phyloP scores from a whole-genome alignment of 2,329 filamentous ascomycete genomes.

The Stagonosporopsis chrysanthemi region DNA sequence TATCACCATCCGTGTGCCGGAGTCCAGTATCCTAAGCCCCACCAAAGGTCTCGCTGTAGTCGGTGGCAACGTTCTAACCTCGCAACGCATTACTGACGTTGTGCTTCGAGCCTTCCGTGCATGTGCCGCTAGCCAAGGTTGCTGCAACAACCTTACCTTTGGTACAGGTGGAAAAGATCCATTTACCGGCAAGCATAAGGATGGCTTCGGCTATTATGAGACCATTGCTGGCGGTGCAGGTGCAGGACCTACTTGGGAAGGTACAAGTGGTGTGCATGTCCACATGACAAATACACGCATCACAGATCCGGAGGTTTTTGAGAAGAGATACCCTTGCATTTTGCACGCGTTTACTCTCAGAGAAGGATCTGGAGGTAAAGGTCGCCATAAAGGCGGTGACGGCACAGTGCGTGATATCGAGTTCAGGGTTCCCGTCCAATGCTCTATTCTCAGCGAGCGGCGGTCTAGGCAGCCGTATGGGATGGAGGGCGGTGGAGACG shows the following conservation, averaged over 20 bases:
- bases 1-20: slow-evolving; percentile 46
- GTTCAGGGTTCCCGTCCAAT: slow-evolving; percentile 5
- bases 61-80: slow-evolving; percentile 10
- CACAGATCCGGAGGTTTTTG: slow-evolving; percentile 10
- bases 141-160: slow-evolving; percentile 11
- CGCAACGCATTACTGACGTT: slow-evolving; percentile 8
- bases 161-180: slow-evolving; percentile 10
- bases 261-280: slow-evolving; percentile 11
- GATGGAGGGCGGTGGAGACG: slow-evolving; percentile 6
- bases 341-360: slow-evolving; percentile 4
- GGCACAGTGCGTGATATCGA: slow-evolving; percentile 12
- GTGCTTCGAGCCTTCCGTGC: slow-evolving; percentile 8
- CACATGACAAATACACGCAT: slow-evolving; percentile 16
- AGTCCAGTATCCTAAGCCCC: slow-evolving; percentile 44
- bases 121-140: slow-evolving; percentile 11
- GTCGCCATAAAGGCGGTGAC: slow-evolving; percentile 1
- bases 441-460: slow-evolving; percentile 9
- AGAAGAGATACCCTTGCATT: slow-evolving; percentile 7
- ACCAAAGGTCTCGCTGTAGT: slow-evolving; percentile 6
- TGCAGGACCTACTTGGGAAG: slow-evolving; percentile 9
- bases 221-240: slow-evolving; percentile 8
- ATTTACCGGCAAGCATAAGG: slow-evolving; percentile 7
- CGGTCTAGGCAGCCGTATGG: slow-evolving; percentile 8
- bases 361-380: slow-evolving; percentile 4
- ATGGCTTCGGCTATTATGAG: slow-evolving; percentile 12